Percentiles rank a stretch among this genome's conserved stretches.
phyloP scores from a whole-genome alignment of 1,139 yeast genomes.

The Yamadazyma mexicana region DNA sequence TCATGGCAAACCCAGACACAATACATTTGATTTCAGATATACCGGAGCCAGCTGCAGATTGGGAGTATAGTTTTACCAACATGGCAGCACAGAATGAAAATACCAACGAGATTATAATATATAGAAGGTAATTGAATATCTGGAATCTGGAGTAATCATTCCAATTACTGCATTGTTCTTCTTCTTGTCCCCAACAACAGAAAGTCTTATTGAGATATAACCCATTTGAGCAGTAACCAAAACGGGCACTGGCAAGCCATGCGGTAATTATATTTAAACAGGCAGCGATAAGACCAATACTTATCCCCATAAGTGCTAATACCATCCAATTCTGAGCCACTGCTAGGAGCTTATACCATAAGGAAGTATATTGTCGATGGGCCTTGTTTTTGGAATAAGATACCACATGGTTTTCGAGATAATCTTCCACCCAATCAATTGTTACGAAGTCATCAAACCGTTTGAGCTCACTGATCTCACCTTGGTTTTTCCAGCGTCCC shows the following conservation, averaged over 20 bases:
- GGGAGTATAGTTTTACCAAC: constrained; percentile 72
- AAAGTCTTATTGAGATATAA: constrained; percentile 73
- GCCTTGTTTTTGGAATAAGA: constrained; percentile 1
- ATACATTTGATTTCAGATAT: constrained; percentile 96
- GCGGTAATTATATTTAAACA: constrained; percentile 78
- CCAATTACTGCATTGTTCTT: constrained; percentile 56
- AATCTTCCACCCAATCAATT: constrained; percentile 86
- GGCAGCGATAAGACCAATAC: constrained; percentile 83
- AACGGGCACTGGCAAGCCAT: constrained; percentile 75
- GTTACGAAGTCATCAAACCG: constrained; percentile 64
- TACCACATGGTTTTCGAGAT: constrained; percentile 50
- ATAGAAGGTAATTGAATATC: constrained; percentile 55
- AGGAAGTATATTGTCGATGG: constrained; percentile 16
- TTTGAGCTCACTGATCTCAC: constrained; percentile 34
- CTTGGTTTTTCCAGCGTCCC: constrained; percentile 44
- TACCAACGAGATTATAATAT: constrained; percentile 55
- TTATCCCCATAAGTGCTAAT: constrained; percentile 69
- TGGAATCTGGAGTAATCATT: constrained; percentile 48
- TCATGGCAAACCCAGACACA: constrained; percentile 84
- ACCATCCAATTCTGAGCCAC: constrained; percentile 74
- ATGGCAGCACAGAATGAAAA: constrained; percentile 68
- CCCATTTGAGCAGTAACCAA: constrained; percentile 72
- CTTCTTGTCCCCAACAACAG: constrained; percentile 75
- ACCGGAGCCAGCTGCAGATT: constrained; percentile 95
- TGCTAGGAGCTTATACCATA: constrained; percentile 34